These are phyloP conservation scores for Talaromyces sp. DNA, from an alignment of 2,329 filamentous ascomycete species.

Conservation along the genomic window DNA sequence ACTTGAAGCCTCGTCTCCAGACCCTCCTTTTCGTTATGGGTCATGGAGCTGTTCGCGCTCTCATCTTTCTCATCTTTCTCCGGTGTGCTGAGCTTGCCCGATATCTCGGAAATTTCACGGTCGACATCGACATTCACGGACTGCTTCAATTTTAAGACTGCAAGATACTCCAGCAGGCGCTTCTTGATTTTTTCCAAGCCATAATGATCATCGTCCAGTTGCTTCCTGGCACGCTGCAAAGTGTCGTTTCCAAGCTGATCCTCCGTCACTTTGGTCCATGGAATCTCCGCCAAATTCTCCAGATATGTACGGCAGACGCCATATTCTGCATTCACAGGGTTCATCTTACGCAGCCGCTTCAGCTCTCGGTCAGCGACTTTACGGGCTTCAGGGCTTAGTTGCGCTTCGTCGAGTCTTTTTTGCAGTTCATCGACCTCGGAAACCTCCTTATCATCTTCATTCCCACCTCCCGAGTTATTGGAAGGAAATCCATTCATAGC, in stretches of 20 bases:
- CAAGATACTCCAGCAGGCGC: constrained; percentile 86
- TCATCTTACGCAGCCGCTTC: constrained; percentile 87
- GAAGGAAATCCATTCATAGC: constrained; percentile 39
- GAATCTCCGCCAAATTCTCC: constrained; percentile 88
- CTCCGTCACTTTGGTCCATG: constrained; percentile 79
- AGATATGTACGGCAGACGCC: constrained; percentile 89
- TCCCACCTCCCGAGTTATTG: constrained; percentile 40
- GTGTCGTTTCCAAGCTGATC: constrained; percentile 81
- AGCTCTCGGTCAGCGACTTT: constrained; percentile 90
- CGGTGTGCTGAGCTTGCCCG: constrained; percentile 40
- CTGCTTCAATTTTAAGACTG: constrained; percentile 93
- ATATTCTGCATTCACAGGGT: constrained; percentile 91
- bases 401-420: constrained; percentile 76
- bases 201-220: constrained; percentile 94
- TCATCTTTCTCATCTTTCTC: constrained; percentile 46
- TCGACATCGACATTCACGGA: constrained; percentile 79
- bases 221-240: constrained; percentile 70
- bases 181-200: constrained; percentile 97
- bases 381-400: constrained; percentile 73
- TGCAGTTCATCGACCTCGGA: constrained; percentile 90
- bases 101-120: constrained; percentile 58
- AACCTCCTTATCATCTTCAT: constrained; percentile 68
- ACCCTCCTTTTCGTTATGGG: constrained; percentile 41
- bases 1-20: constrained; percentile 63
- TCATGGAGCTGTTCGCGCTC: constrained; percentile 50